phyloP scores from a whole-genome alignment of 495 filamentous ascomycete genomes.

The Talaromyces nanjingensis region DNA sequence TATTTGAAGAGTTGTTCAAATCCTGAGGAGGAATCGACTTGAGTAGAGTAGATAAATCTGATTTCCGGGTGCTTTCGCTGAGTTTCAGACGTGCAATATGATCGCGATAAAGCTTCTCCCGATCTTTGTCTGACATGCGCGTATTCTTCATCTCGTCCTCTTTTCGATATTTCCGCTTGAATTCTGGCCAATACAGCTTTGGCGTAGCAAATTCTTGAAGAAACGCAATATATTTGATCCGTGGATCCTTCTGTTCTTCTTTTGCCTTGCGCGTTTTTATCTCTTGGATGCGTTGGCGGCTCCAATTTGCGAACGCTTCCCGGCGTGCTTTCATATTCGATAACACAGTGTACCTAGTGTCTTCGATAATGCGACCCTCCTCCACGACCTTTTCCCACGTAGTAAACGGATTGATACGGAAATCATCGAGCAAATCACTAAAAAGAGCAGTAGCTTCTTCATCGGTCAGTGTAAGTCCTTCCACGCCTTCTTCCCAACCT shows the following conservation, averaged over 20 bases:
- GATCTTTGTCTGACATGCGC: constrained; percentile 73
- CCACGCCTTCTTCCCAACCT: constrained; percentile 64
- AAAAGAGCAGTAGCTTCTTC: constrained; percentile 67
- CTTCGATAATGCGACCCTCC: constrained; percentile 75
- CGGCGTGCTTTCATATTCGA: constrained; percentile 72
- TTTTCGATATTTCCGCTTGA: constrained; percentile 82
- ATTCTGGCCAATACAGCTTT: constrained; percentile 95
- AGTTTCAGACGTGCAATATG: constrained; percentile 74
- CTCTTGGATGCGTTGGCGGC: constrained; percentile 58
- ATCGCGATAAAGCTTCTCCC: constrained; percentile 87
- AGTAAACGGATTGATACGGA: constrained; percentile 76
- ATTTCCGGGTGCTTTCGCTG: constrained; percentile 64
- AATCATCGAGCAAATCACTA: constrained; percentile 78
- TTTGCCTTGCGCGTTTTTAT: constrained; percentile 66
- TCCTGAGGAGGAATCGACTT: constrained; percentile 56
- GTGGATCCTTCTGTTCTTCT: constrained; percentile 77
- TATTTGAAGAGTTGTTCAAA: constrained; percentile 59
- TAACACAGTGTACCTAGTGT: constrained; percentile 78
- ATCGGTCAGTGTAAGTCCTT: constrained; percentile 59
- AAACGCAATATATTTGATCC: constrained; percentile 76
- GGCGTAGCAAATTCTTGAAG: constrained; percentile 73
- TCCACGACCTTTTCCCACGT: constrained; percentile 85
- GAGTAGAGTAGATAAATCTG: constrained; percentile 71
- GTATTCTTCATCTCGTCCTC: constrained; percentile 73
- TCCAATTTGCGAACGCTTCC: constrained; percentile 80